phyloP scores from a whole-genome alignment of 1,284 basidiomycete species.

The Irpex rosettiformis region DNA sequence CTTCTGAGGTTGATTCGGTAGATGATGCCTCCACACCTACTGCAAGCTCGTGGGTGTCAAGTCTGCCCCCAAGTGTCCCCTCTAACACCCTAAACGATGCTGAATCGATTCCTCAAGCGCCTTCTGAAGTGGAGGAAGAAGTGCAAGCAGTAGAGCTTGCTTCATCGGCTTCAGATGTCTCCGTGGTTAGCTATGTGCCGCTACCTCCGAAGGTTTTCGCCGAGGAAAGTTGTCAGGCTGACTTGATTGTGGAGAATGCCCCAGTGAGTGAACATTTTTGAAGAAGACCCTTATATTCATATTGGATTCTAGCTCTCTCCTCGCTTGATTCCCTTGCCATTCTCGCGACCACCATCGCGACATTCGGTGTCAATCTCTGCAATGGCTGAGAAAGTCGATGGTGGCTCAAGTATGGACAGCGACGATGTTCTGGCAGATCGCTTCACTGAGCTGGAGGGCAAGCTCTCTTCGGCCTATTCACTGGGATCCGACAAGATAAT shows the following conservation, averaged over 20 bases:
- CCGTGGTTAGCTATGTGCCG: not conserved
- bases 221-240: not conserved
- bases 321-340: not conserved
- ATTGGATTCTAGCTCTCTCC: conserved; percentile 1
- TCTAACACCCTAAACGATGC: conserved; percentile 4
- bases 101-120: not conserved
- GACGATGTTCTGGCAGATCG: conserved; percentile 4
- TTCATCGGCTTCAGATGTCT: not conserved
- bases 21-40: not conserved
- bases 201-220: not conserved
- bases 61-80: conserved; percentile 4
- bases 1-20: not conserved
- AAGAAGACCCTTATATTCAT: not conserved
- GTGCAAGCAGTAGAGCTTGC: not conserved
- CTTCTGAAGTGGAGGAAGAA: not conserved
- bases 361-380: conserved; percentile 1
- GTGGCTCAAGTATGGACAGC: conserved; percentile 4
- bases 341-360: not conserved
- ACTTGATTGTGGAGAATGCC: not conserved
- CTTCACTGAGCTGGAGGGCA: not conserved
- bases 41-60: not conserved
- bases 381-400: not conserved
- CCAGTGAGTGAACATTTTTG: not conserved
- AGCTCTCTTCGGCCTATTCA: conserved; percentile 1
- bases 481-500: conserved; percentile 8